These are phyloP conservation scores for Fonsecaea multimorphosa DNA, from an alignment of 2,329 filamentous ascomycete genomes.

Conservation along the genomic window DNA sequence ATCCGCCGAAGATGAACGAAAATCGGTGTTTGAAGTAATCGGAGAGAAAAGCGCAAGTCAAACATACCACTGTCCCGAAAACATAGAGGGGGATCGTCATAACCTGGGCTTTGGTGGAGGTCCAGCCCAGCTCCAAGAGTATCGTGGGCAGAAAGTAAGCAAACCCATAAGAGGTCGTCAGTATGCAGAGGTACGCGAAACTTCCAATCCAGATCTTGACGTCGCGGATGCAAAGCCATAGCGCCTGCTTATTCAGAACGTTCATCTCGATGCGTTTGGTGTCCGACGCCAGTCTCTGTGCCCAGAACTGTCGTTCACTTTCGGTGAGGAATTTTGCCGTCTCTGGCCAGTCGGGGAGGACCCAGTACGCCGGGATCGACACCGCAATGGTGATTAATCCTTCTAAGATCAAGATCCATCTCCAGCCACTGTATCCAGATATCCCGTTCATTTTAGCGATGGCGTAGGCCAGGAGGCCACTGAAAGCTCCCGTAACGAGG, in stretches of 20 bases:
- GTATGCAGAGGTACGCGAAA: conserved; percentile 44
- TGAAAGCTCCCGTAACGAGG: conserved; percentile 49
- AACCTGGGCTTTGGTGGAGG: conserved; percentile 43
- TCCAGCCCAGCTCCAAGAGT: conserved; percentile 45
- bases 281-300: conserved; percentile 41
- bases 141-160: conserved; percentile 46
- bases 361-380: conserved; percentile 38
- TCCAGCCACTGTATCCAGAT: conserved; percentile 36
- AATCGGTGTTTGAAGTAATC: conserved; percentile 43
- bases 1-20: conserved; percentile 44
- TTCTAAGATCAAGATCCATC: conserved; percentile 49
- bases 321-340: conserved; percentile 41
- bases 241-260: conserved; percentile 40
- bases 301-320: conserved; percentile 46
- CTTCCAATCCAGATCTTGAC: conserved; percentile 41
- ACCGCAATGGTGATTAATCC: conserved; percentile 41
- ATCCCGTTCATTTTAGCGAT: conserved; percentile 59
- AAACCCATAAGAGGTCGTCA: conserved; percentile 43
- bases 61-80: conserved; percentile 40
- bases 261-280: conserved; percentile 39
- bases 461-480: conserved; percentile 58
- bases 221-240: conserved; percentile 42
- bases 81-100: conserved; percentile 47
- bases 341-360: conserved; percentile 44
- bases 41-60: conserved; percentile 41